Conservation (phyloP, 768 basidiomycete species). For the Imleria badia region DNA sequence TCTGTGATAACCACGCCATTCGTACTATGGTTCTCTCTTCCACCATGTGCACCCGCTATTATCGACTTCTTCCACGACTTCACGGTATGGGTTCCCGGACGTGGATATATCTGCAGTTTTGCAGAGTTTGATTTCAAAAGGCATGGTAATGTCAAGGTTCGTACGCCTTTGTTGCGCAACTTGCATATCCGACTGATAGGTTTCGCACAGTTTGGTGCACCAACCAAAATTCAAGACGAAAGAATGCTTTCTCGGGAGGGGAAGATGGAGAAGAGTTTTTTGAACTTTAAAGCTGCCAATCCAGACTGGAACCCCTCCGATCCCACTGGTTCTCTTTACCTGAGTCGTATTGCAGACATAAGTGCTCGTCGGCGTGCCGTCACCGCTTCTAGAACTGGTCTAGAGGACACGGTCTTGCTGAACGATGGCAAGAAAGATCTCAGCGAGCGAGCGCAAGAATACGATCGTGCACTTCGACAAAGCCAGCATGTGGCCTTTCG, state of each 20-base stretch:
- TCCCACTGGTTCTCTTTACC: conserved; percentile 86
- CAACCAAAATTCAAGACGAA: conserved; percentile 62
- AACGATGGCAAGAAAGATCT: conserved; percentile 38
- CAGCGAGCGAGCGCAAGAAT: conserved; percentile 62
- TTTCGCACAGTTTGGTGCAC: conserved; percentile 74
- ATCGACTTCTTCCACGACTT: conserved; percentile 99
- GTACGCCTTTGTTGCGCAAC: conserved; percentile 16
- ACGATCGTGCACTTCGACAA: conserved; percentile 72
- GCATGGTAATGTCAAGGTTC: conserved; percentile 87
- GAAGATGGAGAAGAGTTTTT: conserved; percentile 99
- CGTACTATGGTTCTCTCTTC: conserved; percentile 90
- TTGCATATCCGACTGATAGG: not conserved
- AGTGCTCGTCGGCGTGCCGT: conserved; percentile 44
- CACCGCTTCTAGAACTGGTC: conserved; percentile 25
- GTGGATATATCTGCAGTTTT: conserved; percentile 97
- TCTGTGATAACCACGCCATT: conserved; percentile 95
- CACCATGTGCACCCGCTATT: conserved; percentile 83
- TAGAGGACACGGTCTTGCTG: conserved; percentile 29
- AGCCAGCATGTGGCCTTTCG: conserved; percentile 56
- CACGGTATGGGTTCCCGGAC: conserved; percentile 92
- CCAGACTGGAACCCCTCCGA: conserved; percentile 95
- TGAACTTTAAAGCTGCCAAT: conserved; percentile 94
- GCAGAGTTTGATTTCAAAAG: conserved; percentile 98
- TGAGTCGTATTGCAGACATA: conserved; percentile 78
- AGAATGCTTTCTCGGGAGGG: conserved; percentile 85